Evolutionary conservation across 1,284 basidiomycete species (phyloP).

Genomic region (Peniophora sp.): DNA sequence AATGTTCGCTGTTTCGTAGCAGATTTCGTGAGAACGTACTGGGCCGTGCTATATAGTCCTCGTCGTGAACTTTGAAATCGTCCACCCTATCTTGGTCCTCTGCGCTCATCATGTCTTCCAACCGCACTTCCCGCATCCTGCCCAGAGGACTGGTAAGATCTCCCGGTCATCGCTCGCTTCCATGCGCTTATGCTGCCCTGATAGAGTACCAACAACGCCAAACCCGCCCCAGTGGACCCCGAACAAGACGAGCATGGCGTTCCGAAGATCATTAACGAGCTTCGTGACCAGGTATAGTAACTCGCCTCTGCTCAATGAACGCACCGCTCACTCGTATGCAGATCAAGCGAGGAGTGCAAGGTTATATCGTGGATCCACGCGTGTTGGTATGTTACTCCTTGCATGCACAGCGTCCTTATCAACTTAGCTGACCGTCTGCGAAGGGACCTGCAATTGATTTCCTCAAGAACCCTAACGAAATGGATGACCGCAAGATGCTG

Average conservation of each 20-base stretch:
- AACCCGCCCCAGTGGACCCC: not conserved
- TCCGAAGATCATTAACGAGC: not conserved
- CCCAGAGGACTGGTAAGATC: too few relatives aligned
- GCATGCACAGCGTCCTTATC: not conserved
- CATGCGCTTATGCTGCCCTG: not conserved
- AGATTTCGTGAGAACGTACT: too few relatives aligned
- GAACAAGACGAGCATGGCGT: not conserved
- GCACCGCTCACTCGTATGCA: not conserved
- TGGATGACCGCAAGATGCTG: conserved; percentile 65
- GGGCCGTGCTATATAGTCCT: too few relatives aligned
- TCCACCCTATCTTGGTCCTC: too few relatives aligned
- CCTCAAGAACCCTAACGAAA: conserved; percentile 44
- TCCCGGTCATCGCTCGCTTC: too few relatives aligned
- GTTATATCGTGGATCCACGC: not conserved
- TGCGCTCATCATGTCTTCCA: not conserved
- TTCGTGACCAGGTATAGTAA: not conserved
- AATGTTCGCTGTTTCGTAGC: too few relatives aligned
- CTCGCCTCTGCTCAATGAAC: not conserved
- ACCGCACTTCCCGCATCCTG: not conserved
- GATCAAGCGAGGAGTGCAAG: not conserved
- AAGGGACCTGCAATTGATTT: conserved; percentile 50
- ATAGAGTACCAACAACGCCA: not conserved
- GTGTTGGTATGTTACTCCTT: not conserved
- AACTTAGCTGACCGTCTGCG: not conserved
- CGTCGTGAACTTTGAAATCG: too few relatives aligned